Percentiles rank a stretch among this genome's conserved stretches.
These are phyloP conservation scores for Cordyceps cicadae DNA, from an alignment of 2,329 filamentous ascomycete genomes.

Conservation along the genomic window DNA sequence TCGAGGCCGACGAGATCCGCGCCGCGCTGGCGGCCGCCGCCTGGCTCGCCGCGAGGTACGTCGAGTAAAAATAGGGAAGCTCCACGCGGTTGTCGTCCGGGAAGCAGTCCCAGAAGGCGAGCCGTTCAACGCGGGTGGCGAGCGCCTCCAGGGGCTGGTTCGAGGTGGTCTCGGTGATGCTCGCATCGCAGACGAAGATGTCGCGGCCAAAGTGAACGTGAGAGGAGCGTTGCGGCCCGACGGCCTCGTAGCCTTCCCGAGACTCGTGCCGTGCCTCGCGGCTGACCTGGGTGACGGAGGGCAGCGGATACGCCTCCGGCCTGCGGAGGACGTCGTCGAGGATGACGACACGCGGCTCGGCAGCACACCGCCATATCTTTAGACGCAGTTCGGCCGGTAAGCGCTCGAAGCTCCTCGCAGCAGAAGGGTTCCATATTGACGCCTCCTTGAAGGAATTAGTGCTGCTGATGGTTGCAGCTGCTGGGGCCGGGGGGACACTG, in stretches of 20 bases:
- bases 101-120: slow-evolving; percentile 33
- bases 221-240: slow-evolving; percentile 23
- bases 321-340: slow-evolving; percentile 27
- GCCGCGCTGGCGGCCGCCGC: slow-evolving; percentile 16
- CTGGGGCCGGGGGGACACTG: not conserved
- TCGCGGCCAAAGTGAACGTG: slow-evolving; percentile 29
- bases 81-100: slow-evolving; percentile 30
- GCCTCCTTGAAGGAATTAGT: not conserved
- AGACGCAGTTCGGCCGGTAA: slow-evolving; percentile 30
- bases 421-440: not conserved
- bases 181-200: slow-evolving; percentile 31
- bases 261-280: slow-evolving; percentile 27
- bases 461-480: not conserved
- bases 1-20: slow-evolving; percentile 19
- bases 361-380: slow-evolving; percentile 29
- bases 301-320: slow-evolving; percentile 25
- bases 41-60: slow-evolving; percentile 27
- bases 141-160: slow-evolving; percentile 26
- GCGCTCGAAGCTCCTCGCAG: slow-evolving; percentile 19
- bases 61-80: slow-evolving; percentile 25
- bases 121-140: slow-evolving; percentile 25
- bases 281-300: slow-evolving; percentile 29
- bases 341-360: slow-evolving; percentile 29
- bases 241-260: slow-evolving; percentile 26
- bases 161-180: slow-evolving; percentile 25